Percentiles rank a stretch among this genome's conserved stretches.
These are phyloP conservation scores for Chlorella sp. DNA, from an alignment of 139 green algal species.

Conservation along the genomic window DNA sequence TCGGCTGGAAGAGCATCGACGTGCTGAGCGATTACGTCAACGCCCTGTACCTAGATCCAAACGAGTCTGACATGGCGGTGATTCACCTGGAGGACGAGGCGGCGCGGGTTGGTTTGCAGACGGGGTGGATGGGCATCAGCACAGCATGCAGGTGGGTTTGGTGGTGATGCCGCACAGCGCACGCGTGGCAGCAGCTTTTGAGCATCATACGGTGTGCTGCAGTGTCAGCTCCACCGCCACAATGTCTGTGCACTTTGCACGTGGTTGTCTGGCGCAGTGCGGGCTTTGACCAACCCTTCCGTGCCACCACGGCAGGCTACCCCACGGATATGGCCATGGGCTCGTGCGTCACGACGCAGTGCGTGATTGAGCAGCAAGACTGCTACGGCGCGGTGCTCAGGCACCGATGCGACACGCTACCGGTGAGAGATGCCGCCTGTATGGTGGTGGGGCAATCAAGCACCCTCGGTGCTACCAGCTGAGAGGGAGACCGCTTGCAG, in stretches of 20 bases:
- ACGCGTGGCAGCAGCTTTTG: no score
- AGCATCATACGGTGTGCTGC: no score
- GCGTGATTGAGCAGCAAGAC: conserved; percentile 11
- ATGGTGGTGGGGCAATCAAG: no score
- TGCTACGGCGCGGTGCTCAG: conserved; percentile 18
- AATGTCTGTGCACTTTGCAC: no score
- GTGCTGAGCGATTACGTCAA: conserved; percentile 1
- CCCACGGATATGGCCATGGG: conserved; percentile 27
- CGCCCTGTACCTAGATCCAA: conserved; percentile 20
- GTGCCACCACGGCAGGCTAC: conserved; percentile 24
- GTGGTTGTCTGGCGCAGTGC: no score
- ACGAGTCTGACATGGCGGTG: conserved; percentile 29
- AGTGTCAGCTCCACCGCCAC: no score
- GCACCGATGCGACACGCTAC: conserved; percentile 18
- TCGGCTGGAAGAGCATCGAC: not conserved
- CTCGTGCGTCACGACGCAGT: conserved; percentile 29
- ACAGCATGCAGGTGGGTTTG: conserved; percentile 17
- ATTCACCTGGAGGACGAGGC: conserved; percentile 21
- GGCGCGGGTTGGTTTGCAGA: conserved; percentile 14
- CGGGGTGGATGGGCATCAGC: conserved; percentile 38
- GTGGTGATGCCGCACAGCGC: conserved; percentile 10
- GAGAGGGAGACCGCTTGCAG: no score
- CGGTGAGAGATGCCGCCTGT: no score
- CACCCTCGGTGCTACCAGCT: no score
- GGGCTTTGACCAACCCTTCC: conserved; percentile 11